These are phyloP conservation scores for Drechslera avenae DNA, from an alignment of 2,329 filamentous ascomycete genomes.

Conservation along the genomic window DNA sequence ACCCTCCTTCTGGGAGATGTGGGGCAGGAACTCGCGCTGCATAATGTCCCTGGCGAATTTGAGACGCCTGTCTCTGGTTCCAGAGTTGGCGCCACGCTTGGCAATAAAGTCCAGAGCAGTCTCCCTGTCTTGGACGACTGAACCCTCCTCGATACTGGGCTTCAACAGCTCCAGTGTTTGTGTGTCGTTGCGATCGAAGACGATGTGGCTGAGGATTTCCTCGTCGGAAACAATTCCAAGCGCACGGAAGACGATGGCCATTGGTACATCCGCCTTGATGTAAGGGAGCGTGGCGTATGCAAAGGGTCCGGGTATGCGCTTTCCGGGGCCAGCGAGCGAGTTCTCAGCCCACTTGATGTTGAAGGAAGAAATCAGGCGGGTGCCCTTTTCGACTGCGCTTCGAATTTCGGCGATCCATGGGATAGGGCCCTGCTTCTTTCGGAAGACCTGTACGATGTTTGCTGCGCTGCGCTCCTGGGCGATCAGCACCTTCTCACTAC, in stretches of 20 bases:
- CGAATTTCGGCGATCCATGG: conserved; percentile 95
- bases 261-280: conserved; percentile 89
- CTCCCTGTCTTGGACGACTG: conserved; percentile 93
- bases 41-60: conserved; percentile 92
- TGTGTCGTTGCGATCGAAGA: conserved; percentile 91
- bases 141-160: conserved; percentile 95
- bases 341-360: conserved; percentile 89
- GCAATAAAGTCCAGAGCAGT: conserved; percentile 95
- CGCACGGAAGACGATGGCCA: conserved; percentile 94
- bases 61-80: conserved; percentile 85
- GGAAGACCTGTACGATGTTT: conserved; percentile 99
- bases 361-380: conserved; percentile 89
- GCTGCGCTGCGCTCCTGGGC: conserved; percentile 96
- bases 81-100: conserved; percentile 79
- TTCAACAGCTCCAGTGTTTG: conserved; percentile 98
- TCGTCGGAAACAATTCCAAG: conserved; percentile 96
- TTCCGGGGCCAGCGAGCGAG: conserved; percentile 73
- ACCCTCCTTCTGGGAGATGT: conserved; percentile 93
- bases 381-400: conserved; percentile 95
- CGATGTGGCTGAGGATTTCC: conserved; percentile 97
- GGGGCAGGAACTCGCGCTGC: conserved; percentile 94
- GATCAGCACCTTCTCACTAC: conserved; percentile 97
- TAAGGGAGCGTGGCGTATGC: conserved; percentile 92
- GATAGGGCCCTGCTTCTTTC: conserved; percentile 93
- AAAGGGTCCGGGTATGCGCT: conserved; percentile 81